Evolutionary conservation across 129 eudicot genomes (phyloP), one percentile per base, ranked within the genome.

Genomic region (Gnaphalium uliginosum): DNA sequence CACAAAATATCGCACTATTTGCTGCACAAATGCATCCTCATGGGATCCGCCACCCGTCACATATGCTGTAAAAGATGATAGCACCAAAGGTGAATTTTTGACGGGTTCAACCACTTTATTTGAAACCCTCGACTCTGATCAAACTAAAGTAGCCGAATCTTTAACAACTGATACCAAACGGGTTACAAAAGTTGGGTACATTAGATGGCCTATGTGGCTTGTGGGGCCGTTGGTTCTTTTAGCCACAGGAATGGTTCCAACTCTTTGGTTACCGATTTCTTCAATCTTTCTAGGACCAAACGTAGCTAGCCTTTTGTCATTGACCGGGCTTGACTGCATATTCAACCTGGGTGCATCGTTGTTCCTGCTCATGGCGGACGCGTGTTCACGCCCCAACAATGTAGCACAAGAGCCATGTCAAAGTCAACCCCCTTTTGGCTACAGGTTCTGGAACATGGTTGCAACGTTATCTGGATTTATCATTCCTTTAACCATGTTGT

Each of bases 341-440:
- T 94, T 90, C 85, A 94, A 94, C 71, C 85, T 94, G 10, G 98
- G 98, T 23, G 93, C 97, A 50, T 72, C 86, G 32, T 78, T 94
- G 56, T 94, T 94, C 67, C 97, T 94, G 68, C 91, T 94, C 65
- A 89, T 94, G 91, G 92, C 98, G 7, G 96, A 94, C 67, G 84
- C 96, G 5, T 87, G 87, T 8, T 81, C 98, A 41, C 96, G 89
- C 4, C 89, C 96, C 1, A 84, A 73, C 65, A 64, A 63, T 73
- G 71, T 51, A 27, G 51, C 76, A 23, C 83, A 41, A 59, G 79
- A 71, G 54, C 79, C 66, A 32, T 63, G 76, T 73, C 81, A 7
- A 61, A 93, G 90, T 81, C 83, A 48, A 73, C 85, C 97, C 22
- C 93, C 97, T 2, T 69, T 74, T 10, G 64, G 84, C 72, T 94